A percentile compares a stretch with the other conserved stretches of the same genome.
Evolutionary conservation across 2,329 filamentous ascomycete genomes (phyloP).

Genomic region (Tolypocladium ovalisporum): DNA sequence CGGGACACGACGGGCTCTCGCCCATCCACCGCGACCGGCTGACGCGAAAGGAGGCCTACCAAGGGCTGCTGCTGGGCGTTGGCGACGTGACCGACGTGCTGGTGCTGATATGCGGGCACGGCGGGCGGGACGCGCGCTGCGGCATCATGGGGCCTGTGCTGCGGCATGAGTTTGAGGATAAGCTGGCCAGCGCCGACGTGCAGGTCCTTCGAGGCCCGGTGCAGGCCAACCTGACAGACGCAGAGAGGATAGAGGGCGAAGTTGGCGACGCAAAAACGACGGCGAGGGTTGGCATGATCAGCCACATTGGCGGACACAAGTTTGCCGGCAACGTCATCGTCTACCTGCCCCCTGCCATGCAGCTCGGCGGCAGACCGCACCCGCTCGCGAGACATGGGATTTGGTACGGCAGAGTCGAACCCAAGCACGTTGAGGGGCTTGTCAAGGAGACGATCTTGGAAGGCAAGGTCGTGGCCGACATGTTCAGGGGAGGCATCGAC

Average conservation of each 20-base stretch:
- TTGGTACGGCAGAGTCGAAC: constrained; percentile 74
- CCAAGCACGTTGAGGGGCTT: constrained; percentile 65
- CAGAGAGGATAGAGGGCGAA: constrained; percentile 10
- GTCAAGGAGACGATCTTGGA: constrained; percentile 57
- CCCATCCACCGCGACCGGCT: constrained; percentile 44
- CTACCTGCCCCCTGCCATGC: constrained; percentile 54
- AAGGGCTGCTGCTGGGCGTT: constrained; percentile 41
- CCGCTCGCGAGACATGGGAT: constrained; percentile 60
- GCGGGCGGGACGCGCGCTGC: constrained; percentile 69
- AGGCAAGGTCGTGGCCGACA: constrained; percentile 57
- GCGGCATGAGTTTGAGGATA: constrained; percentile 54
- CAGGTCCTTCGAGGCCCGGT: constrained; percentile 36
- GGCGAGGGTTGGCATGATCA: constrained; percentile 59
- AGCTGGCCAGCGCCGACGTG: constrained; percentile 39
- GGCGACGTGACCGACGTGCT: constrained; percentile 54
- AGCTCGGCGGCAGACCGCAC: constrained; percentile 33
- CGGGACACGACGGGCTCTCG: constrained; percentile 47
- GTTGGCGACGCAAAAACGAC: constrained; percentile 13
- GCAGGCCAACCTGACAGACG: constrained; percentile 13
- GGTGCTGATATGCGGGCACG: constrained; percentile 85
- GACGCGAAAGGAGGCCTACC: constrained; percentile 40
- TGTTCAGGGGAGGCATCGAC: constrained; percentile 62
- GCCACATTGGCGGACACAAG: constrained; percentile 76
- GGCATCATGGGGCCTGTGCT: constrained; percentile 70
- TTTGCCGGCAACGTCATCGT: constrained; percentile 78